Evolutionary conservation across 768 basidiomycete genomes (phyloP).

Genomic region (Tephrocybe sp.): DNA sequence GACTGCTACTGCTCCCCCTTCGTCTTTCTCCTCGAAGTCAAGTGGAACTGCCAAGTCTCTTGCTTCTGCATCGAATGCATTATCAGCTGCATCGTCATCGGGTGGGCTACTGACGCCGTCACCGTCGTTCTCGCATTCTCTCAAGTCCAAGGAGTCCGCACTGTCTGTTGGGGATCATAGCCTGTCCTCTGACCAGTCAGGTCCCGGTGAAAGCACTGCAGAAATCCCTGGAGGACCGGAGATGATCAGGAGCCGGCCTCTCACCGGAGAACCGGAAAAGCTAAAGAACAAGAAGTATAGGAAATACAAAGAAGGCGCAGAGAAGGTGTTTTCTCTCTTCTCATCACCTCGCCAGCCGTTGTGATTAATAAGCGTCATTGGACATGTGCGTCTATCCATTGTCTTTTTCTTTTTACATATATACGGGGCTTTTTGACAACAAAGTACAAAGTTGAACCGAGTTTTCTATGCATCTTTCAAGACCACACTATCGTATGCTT

Average conservation of each 20-base stretch:
- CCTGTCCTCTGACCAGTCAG: slow-evolving; percentile 69
- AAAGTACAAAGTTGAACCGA: slow-evolving; percentile 8
- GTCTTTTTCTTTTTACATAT: slow-evolving; percentile 9
- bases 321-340: slow-evolving; percentile 83
- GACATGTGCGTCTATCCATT: slow-evolving; percentile 9
- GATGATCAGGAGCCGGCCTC: slow-evolving; percentile 22
- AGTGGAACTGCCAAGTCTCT: slow-evolving; percentile 35
- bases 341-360: slow-evolving; percentile 61
- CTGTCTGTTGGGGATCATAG: slow-evolving; percentile 71
- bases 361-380: slow-evolving; percentile 14
- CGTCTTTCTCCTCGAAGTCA: slow-evolving; percentile 41
- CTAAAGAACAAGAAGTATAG: slow-evolving; percentile 74
- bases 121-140: slow-evolving; percentile 65
- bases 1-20: slow-evolving; percentile 44
- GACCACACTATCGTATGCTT: slow-evolving; percentile 20
- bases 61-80: slow-evolving; percentile 47
- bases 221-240: slow-evolving; percentile 15
- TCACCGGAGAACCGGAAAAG: slow-evolving; percentile 51
- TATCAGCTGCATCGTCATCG: slow-evolving; percentile 42
- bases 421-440: slow-evolving; percentile 5
- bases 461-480: slow-evolving; percentile 17
- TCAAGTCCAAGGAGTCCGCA: slow-evolving; percentile 81
- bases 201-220: slow-evolving; percentile 44
- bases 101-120: slow-evolving; percentile 64
- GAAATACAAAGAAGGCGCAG: slow-evolving; percentile 86